phyloP scores from a whole-genome alignment of 139 green algal species.

The Chlorella sorokiniana region DNA sequence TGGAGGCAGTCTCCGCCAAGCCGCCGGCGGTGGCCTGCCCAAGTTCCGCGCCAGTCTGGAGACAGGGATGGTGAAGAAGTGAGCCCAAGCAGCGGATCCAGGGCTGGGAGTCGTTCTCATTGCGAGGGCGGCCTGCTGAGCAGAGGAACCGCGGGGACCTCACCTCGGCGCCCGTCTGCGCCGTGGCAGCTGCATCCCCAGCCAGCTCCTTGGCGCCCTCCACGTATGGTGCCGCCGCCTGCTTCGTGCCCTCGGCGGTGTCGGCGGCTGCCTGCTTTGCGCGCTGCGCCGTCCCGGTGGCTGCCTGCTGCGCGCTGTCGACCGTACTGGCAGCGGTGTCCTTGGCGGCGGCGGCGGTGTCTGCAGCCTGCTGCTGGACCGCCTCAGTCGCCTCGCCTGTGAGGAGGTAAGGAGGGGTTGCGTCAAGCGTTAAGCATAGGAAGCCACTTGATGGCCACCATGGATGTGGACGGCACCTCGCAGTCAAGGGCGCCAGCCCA shows the following conservation, averaged over 20 bases:
- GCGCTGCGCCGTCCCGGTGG: not conserved
- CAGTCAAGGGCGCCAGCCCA: not conserved
- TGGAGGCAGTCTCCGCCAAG: not conserved
- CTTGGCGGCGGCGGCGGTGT: slow-evolving; percentile 15
- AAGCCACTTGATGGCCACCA: not conserved
- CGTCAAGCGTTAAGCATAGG: not conserved
- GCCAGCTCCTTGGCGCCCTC: slow-evolving; percentile 10
- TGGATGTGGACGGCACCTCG: not conserved
- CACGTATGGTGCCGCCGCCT: not conserved
- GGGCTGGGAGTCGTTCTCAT: not conserved
- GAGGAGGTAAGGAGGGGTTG: not conserved
- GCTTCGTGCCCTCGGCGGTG: not conserved
- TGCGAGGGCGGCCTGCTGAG: not conserved
- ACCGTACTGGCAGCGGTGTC: not conserved
- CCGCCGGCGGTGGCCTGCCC: not conserved
- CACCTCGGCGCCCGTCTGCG: not conserved
- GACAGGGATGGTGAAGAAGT: not conserved
- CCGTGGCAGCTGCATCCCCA: not conserved
- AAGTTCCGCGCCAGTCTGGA: not conserved
- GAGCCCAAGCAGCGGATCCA: not conserved
- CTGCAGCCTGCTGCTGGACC: not conserved
- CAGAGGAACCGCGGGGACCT: not conserved
- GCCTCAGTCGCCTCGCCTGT: slow-evolving; percentile 12
- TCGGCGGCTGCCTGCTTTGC: not conserved
- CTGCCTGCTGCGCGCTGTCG: not conserved